Percentiles rank a stretch among this genome's conserved stretches.
These are phyloP conservation scores for Carex pumila DNA, from an alignment of 176 grass and related monocot genomes.

Conservation along the genomic window DNA sequence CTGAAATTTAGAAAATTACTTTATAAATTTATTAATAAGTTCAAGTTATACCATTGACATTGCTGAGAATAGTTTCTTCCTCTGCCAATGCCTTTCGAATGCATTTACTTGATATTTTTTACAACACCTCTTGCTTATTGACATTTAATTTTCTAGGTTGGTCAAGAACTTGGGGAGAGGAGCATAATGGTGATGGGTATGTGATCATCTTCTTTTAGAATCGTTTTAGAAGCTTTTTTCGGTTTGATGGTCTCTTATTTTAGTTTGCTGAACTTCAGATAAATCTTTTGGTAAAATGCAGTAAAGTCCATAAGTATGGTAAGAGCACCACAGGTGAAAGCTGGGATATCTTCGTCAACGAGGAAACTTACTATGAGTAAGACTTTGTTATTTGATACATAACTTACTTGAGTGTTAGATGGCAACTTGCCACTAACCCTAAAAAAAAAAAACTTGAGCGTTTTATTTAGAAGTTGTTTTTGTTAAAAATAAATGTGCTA, in stretches of 20 bases:
- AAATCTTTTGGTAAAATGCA: conserved; percentile 22
- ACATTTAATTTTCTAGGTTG: conserved; percentile 53
- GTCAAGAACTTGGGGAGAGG: conserved; percentile 99
- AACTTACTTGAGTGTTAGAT: neutral
- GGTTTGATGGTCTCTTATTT: neutral
- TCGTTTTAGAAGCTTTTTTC: neutral
- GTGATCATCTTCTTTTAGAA: neutral
- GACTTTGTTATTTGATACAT: conserved; percentile 1
- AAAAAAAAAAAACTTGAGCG: neutral
- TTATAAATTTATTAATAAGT: too few relatives aligned
- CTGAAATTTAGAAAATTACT: too few relatives aligned
- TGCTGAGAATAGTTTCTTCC: too few relatives aligned
- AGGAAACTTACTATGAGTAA: conserved; percentile 97
- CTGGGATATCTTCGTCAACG: conserved; percentile 78
- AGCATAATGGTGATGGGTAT: conserved; percentile 92
- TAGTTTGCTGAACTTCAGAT: neutral
- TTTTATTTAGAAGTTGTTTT: neutral
- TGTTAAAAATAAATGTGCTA: neutral
- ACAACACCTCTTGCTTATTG: neutral
- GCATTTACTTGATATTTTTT: neutral
- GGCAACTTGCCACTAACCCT: too few relatives aligned
- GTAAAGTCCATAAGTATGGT: conserved; percentile 94
- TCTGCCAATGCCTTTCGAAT: neutral
- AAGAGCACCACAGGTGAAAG: conserved; percentile 93
- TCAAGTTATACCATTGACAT: too few relatives aligned